Conservation (phyloP, 805 yeast species). For the Suhomyces canberraensis region DNA sequence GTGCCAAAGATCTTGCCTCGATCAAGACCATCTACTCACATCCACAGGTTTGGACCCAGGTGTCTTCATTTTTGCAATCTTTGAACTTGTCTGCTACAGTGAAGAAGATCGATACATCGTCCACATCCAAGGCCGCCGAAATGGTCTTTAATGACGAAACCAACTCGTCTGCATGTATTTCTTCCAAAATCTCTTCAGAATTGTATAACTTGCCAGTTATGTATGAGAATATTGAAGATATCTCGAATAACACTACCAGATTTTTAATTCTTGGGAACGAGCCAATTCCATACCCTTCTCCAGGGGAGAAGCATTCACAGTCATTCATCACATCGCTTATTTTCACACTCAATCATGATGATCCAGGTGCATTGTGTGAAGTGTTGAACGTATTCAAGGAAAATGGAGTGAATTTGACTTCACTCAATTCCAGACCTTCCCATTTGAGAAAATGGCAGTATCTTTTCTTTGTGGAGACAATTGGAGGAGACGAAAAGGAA, state of each 20-base stretch:
- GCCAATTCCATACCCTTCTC: slow-evolving; percentile 9
- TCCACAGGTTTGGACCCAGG: slow-evolving; percentile 98
- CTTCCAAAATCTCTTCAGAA: slow-evolving; percentile 63
- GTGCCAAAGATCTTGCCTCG: slow-evolving; percentile 38
- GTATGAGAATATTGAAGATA: slow-evolving; percentile 63
- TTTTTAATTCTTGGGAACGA: slow-evolving; percentile 62
- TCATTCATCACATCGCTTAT: slow-evolving; percentile 51
- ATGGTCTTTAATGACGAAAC: slow-evolving; percentile 41
- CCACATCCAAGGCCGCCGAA: slow-evolving; percentile 86
- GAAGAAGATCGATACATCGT: slow-evolving; percentile 60
- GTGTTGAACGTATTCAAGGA: slow-evolving; percentile 57
- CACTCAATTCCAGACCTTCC: slow-evolving; percentile 78
- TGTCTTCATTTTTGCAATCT: slow-evolving; percentile 49
- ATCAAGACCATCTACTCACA: slow-evolving; percentile 75
- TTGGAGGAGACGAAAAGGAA: slow-evolving; percentile 28
- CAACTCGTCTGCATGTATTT: slow-evolving; percentile 62
- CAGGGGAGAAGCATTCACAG: slow-evolving; percentile 6
- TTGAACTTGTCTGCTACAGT: slow-evolving; percentile 29
- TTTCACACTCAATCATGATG: slow-evolving; percentile 59
- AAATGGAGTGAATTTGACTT: slow-evolving; percentile 58
- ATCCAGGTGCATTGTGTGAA: slow-evolving; percentile 72
- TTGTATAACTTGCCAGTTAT: slow-evolving; percentile 57
- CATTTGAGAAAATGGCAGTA: slow-evolving; percentile 70
- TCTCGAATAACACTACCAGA: slow-evolving; percentile 75
- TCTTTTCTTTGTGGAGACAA: slow-evolving; percentile 73